Conservation (phyloP, 371 early-diverging fungal species). For the Catenaria anguillulae region DNA sequence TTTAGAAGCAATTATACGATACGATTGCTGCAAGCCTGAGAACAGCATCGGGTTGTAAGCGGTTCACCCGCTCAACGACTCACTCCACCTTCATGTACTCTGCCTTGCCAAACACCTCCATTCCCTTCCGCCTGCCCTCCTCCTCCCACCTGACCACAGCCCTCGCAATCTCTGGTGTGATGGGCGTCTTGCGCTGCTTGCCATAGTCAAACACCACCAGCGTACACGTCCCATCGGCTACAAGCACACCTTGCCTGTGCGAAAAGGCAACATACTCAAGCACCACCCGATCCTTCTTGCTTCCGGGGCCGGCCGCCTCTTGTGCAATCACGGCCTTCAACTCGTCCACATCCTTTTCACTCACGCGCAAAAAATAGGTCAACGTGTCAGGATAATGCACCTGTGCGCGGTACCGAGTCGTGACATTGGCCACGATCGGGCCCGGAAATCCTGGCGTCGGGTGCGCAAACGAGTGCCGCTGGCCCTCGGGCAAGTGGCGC, state of each 20-base stretch:
- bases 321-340: not conserved
- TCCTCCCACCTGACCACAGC: not conserved
- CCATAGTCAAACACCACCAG: conserved; percentile 6
- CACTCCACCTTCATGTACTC: no score
- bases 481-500: not conserved
- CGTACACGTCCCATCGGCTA: not conserved
- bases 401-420: conserved; percentile 5
- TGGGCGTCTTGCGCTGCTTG: conserved; percentile 3
- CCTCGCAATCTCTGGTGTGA: not conserved
- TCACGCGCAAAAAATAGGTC: conserved; percentile 1
- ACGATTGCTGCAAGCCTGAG: no score
- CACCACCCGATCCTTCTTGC: not conserved
- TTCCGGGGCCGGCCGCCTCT: not conserved
- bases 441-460: not conserved
- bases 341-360: not conserved
- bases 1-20: no score
- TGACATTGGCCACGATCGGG: conserved; percentile 4
- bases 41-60: no score
- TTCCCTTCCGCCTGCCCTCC: not conserved
- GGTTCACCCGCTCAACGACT: no score
- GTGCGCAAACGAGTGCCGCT: not conserved
- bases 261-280: conserved; percentile 5
- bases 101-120: not conserved
- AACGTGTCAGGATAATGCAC: conserved; percentile 7
- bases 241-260: not conserved